phyloP scores from a whole-genome alignment of 2,329 filamentous ascomycete species.

The Xylaria arbuscula region DNA sequence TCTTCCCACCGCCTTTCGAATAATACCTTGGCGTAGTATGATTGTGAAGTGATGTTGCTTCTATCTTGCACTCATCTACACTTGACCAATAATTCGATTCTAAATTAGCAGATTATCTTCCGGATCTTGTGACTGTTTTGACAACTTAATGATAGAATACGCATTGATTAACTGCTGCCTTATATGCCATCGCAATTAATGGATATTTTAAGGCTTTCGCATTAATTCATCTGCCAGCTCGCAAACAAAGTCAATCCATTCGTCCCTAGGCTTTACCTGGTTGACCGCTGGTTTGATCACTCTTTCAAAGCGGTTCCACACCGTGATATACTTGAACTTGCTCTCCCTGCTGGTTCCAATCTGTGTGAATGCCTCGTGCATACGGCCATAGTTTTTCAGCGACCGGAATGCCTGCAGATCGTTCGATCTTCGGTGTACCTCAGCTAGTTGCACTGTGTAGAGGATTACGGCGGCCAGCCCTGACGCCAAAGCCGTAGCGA shows the following conservation, averaged over 20 bases:
- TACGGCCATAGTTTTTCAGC: background rate
- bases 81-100: too few species aligned
- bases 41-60: too few species aligned
- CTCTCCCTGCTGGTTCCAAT: background rate
- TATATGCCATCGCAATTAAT: too few species aligned
- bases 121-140: too few species aligned
- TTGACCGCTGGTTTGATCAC: background rate
- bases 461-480: background rate
- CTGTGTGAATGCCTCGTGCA: background rate
- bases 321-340: background rate
- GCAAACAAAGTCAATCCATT: background rate
- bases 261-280: background rate
- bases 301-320: background rate
- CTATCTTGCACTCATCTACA: too few species aligned
- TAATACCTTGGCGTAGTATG: too few species aligned
- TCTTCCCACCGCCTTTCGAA: too few species aligned
- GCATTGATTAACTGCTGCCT: too few species aligned
- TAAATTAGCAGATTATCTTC: too few species aligned
- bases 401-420: background rate
- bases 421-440: background rate
- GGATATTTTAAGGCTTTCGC: too few species aligned
- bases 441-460: background rate
- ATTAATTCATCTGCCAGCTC: background rate
- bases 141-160: too few species aligned
- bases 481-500: background rate